Base-by-base conservation (phyloP, 352 stramenopile species). In the Elongisporangium anandrum region DNA sequence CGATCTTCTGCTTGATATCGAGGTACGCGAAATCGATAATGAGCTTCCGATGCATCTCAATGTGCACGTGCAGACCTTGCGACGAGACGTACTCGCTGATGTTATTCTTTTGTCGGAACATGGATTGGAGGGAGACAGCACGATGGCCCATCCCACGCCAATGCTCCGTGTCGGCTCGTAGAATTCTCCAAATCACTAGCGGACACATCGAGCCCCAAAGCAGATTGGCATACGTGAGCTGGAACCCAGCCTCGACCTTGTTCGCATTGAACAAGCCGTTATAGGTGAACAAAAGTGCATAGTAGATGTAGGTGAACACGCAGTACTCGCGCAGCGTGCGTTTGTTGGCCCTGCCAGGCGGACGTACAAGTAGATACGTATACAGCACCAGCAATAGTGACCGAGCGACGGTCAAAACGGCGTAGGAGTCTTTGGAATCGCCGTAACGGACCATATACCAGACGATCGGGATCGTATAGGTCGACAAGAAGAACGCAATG, bases 21-120 rank as follows among this genome's bases (percentile, higher is more conserved):
- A 94, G 60, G 55, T 87, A 66, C 1, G 76, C 76, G 59, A 92
- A 94, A 59, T 94, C 82, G 21, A 94, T 85, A 38, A 90, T 84
- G 52, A 81, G 74, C 54, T 86, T 83, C 24, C 75, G 77, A 50
- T 90, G 70, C 74, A 87, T 87, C 56, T 91, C 73, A 52, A 86
- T 81, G 6, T 92, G 64, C 54, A 90, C 66, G 56, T 88, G 75
- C 19, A 92, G 69, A 3, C 86, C 75, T 23, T 79, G 63, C 0
- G 68, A 71, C 22, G 68, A 75, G 24, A 72, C 61, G 29, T 63
- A 64, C 38, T 74, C 68, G 41, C 72, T 54, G 19, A 72, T 61
- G 34, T 67, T 69, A 34, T 71, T 59, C 23, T 57, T 59, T 34
- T 77, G 53, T 5, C 52, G 60, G 50, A 75, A 75, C 12, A 73